Conservation (phyloP, 2,329 filamentous ascomycete species). For the Pezicula radicicola region DNA sequence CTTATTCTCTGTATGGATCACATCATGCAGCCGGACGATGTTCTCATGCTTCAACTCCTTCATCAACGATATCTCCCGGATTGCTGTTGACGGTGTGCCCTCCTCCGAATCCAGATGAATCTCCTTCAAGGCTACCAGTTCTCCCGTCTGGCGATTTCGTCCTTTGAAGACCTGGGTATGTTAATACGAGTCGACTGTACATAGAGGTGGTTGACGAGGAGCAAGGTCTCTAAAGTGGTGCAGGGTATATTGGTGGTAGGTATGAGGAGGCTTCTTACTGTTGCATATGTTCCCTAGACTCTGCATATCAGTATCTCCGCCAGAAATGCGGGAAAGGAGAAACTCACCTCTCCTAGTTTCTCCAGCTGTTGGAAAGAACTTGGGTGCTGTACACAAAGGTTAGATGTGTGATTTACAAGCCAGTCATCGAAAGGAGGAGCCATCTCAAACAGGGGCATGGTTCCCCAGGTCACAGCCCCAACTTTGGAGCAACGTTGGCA, state of each 20-base stretch:
- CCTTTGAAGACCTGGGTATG: conserved; percentile 86
- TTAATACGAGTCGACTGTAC: conserved; percentile 15
- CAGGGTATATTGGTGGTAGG: not conserved
- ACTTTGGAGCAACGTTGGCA: too few species aligned
- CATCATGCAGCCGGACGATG: conserved; percentile 95
- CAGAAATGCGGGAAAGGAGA: too few species aligned
- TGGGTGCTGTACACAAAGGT: too few species aligned
- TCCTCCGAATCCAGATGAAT: conserved; percentile 99
- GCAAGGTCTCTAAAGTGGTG: not conserved
- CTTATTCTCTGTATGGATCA: conserved; percentile 99
- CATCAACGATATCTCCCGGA: conserved; percentile 98
- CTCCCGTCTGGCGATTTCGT: conserved; percentile 92
- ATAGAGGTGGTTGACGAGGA: too few species aligned
- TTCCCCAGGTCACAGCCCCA: too few species aligned
- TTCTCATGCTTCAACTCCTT: conserved; percentile 99
- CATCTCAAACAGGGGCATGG: too few species aligned
- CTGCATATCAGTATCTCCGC: too few species aligned
- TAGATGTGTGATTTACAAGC: not conserved
- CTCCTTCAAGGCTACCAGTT: conserved; percentile 95
- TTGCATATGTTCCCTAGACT: conserved; percentile 81
- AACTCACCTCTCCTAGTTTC: conserved; percentile 75
- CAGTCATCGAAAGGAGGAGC: not conserved
- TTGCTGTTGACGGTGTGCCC: conserved; percentile 93
- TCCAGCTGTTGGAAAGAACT: conserved; percentile 97
- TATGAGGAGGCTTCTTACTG: conserved; percentile 49